A percentile compares a stretch with the other conserved stretches of the same genome.
These are phyloP conservation scores for Dinochytrium kinnereticum DNA, from an alignment of 371 early-diverging fungal genomes.

Conservation along the genomic window DNA sequence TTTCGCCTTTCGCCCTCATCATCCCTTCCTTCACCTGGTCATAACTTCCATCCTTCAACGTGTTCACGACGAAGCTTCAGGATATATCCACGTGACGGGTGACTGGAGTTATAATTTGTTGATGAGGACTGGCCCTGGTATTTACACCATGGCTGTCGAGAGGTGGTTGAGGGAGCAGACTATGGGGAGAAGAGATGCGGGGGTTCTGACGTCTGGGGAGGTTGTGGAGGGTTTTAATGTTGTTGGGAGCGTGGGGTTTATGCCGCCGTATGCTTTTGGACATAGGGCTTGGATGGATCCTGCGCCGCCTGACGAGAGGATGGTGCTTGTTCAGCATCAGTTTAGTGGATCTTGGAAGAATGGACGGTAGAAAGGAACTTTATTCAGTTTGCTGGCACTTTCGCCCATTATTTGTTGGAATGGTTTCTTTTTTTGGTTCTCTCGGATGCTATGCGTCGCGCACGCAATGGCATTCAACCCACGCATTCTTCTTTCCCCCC, in stretches of 20 bases:
- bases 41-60: not conserved
- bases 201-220: not conserved
- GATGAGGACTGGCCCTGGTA: conserved; percentile 7
- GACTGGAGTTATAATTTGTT: not conserved
- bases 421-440: no score
- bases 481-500: no score
- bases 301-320: not conserved
- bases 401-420: no score
- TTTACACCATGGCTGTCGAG: not conserved
- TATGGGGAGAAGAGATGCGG: not conserved
- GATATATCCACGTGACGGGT: not conserved
- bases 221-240: not conserved
- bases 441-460: no score
- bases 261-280: conserved; percentile 11
- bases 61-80: not conserved
- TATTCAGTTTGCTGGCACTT: no score
- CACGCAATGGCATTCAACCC: no score
- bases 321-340: not conserved
- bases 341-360: not conserved
- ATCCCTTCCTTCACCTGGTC: not conserved
- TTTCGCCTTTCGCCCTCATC: not conserved
- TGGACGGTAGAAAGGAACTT: no score
- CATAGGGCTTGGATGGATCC: conserved; percentile 5
- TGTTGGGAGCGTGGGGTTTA: conserved; percentile 10
- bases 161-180: conserved; percentile 8